Evolutionary conservation across 495 filamentous ascomycete species (phyloP), one percentile per base, ranked within the genome.

Genomic region (Aspergillus ostianus): DNA sequence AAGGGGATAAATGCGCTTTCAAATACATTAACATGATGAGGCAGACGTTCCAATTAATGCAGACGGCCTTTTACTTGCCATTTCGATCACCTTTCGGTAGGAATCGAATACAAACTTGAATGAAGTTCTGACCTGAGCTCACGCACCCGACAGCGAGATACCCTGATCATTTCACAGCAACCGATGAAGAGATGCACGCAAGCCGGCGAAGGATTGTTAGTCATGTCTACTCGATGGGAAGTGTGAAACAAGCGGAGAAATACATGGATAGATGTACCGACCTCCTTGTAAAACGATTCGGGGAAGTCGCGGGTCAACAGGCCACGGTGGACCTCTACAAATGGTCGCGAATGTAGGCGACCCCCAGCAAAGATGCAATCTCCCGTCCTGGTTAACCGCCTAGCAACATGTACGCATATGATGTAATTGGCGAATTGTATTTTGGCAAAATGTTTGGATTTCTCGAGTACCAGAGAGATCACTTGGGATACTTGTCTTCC

Each of bases 401-500:
- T 26, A 19, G 45, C 45, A 51, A 59, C 53, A 75, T 69, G 67
- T 74, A 70, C 48, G 67, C 69, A 13, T 72, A 69, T 55, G 73
- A 77, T 53, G 64, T 73, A 3, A 57, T 77, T 57, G 70, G 74
- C 13, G 73, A 77, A 52, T 64, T 77, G 36, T 77, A 64, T 58
- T 77, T 70, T 47, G 61, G 73, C 51, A 66, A 65, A n/a, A 71
- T 66, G 59, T 74, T 74, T 52, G 73, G 71, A 21, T 74, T 75
- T 51, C 68, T 75, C 23, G 54, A 65, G 51, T 55, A n/a, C 6
- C 36, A 47, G 29, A n/a, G 57, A 17, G 61, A 69, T 36, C 29
- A 60, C n/a, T 50, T 61, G 18, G 61, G 59, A 13, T 60, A 62
- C 23, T 64, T 66, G 45, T 44, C 67, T 30, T 59, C 65, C 18